phyloP scores from a whole-genome alignment of 2,329 filamentous ascomycete genomes.

The Emericellopsis atlantica region DNA sequence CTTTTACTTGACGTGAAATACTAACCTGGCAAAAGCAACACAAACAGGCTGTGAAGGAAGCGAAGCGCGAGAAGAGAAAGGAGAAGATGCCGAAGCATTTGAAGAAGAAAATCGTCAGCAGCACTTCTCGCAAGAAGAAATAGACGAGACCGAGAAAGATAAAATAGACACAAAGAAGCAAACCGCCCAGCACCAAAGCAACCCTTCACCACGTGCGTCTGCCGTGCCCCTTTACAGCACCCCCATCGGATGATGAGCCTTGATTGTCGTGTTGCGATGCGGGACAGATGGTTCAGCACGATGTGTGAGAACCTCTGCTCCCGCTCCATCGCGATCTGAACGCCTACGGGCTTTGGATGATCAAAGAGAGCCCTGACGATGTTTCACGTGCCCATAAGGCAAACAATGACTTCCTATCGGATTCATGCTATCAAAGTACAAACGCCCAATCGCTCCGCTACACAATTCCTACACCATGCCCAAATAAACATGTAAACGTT shows the following conservation, averaged over 20 bases:
- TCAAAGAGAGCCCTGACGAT: slow-evolving; percentile 50
- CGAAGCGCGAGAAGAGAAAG: slow-evolving; percentile 84
- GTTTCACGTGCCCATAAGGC: too few species aligned
- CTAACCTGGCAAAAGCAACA: slow-evolving; percentile 35
- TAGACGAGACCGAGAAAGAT: slow-evolving; percentile 14
- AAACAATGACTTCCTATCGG: too few species aligned
- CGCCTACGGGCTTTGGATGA: slow-evolving; percentile 29
- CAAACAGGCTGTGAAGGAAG: slow-evolving; percentile 86
- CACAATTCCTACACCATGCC: too few species aligned
- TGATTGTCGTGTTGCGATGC: slow-evolving; percentile 14
- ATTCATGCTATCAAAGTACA: too few species aligned
- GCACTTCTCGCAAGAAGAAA: slow-evolving; percentile 50
- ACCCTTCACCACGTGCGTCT: too few species aligned
- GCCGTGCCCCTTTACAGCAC: too few species aligned
- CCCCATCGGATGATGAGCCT: slow-evolving; percentile 35
- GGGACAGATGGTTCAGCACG: slow-evolving; percentile 12
- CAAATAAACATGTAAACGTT: too few species aligned
- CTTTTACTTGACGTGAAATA: slow-evolving; percentile 5
- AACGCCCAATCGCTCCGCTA: too few species aligned
- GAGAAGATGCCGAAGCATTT: slow-evolving; percentile 94
- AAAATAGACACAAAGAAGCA: slow-evolving; percentile 2
- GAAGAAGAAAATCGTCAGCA: slow-evolving; percentile 75
- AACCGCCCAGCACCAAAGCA: not conserved
- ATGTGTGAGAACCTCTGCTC: slow-evolving; percentile 23
- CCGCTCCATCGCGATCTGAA: slow-evolving; percentile 23